Evolutionary conservation across 2,329 filamentous ascomycete genomes (phyloP), one percentile per base, ranked within the genome.

Genomic region (Xylariaceae sp.): DNA sequence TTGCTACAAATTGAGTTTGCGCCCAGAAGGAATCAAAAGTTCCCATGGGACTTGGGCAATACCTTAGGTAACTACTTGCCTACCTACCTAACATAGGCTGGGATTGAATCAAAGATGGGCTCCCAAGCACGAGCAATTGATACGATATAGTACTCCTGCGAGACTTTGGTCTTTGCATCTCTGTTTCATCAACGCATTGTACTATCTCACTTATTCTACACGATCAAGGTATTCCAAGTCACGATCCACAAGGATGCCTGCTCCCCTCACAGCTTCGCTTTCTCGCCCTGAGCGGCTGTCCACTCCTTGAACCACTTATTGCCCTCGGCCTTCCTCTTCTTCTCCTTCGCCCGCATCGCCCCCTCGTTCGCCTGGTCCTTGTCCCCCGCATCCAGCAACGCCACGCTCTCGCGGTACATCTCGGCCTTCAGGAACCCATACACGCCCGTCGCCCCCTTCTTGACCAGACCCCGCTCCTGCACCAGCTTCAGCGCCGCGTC

Each of bases 341-440:
- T 73, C 47, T 73, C 69, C 26, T 56, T 60, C 22, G 71, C 76
- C 51, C 72, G 66, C 19, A 65, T 65, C 42, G 75, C 69, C 3
- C 9, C 4, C 1, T 41, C 31, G 22, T 30, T 42, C 4, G 38
- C 32, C 6, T 41, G 44, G 1, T 47, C 49, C 15, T 44, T 37
- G n/a, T 43, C 50, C 15, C 41, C 45, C 9, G 66, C 67, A 42
- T 74, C 74, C 50, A 89, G 60, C 52, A 79, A 68, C 13, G 62
- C 73, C 26, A 89, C 59, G 6, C 78, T 75, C 58, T 85, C 79
- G 17, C 78, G 71, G 62, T 83, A 89, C 79, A 91, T 84, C 65
- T 90, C 87, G 47, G 73, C 68, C 72, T 89, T 91, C 59, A 93
- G 65, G 41, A 73, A 57, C 3, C 83, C 82, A 60, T 89, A 91